phyloP scores from a whole-genome alignment of 2,329 filamentous ascomycete genomes.

The Niveomyces coronatus region DNA sequence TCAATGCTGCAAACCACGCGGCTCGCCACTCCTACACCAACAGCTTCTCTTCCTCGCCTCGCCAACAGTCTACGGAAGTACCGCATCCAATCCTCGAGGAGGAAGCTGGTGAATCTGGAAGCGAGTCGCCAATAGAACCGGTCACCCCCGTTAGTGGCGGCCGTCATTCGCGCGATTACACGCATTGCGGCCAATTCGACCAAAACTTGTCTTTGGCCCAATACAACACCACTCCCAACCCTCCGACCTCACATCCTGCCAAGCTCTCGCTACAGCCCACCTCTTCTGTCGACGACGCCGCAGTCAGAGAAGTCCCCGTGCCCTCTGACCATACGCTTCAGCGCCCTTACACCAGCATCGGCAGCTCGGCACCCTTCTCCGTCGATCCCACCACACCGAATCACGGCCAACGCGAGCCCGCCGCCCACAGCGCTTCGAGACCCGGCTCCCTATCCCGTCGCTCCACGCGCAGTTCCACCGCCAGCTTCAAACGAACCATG shows the following conservation, averaged over 20 bases:
- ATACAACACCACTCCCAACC: constrained; percentile 7
- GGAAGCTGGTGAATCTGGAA: constrained; percentile 47
- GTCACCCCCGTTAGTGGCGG: constrained; percentile 50
- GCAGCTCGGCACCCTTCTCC: neutral
- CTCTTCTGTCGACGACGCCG: constrained; percentile 7
- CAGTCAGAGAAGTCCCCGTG: constrained; percentile 9
- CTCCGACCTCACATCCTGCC: constrained; percentile 6
- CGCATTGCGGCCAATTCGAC: constrained; percentile 31
- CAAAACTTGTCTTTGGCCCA: constrained; percentile 11
- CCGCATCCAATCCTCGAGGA: constrained; percentile 43
- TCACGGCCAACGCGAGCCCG: neutral
- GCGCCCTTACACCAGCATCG: constrained; percentile 7
- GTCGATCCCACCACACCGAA: constrained; percentile 1
- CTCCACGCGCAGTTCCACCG: constrained; percentile 32
- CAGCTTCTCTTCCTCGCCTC: constrained; percentile 32
- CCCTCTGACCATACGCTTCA: constrained; percentile 5
- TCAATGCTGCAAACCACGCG: neutral
- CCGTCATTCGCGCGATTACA: constrained; percentile 44
- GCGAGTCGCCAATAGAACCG: constrained; percentile 49
- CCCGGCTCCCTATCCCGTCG: constrained; percentile 26
- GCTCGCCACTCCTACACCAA: constrained; percentile 1
- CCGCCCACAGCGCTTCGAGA: constrained; percentile 9
- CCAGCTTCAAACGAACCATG: constrained; percentile 39
- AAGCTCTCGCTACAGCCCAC: constrained; percentile 4
- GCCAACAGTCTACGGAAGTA: constrained; percentile 39